These are phyloP conservation scores for Sphaerulina vaccinii DNA, from an alignment of 2,329 filamentous ascomycete species.

Conservation along the genomic window DNA sequence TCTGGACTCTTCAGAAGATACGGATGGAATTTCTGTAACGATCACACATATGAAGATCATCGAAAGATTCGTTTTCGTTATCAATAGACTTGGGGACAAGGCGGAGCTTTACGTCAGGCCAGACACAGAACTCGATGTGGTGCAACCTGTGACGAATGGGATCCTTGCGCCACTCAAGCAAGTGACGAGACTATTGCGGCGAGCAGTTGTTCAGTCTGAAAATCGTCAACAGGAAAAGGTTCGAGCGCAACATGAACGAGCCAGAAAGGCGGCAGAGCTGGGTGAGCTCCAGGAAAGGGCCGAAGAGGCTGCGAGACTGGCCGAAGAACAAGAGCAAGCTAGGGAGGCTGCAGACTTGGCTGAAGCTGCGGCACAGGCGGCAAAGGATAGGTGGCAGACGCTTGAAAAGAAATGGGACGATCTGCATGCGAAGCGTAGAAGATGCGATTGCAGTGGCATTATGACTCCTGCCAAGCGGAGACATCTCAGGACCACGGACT, in stretches of 20 bases:
- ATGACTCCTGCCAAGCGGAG: slow-evolving; percentile 18
- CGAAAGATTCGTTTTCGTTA: slow-evolving; percentile 19
- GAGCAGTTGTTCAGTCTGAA: slow-evolving; percentile 3
- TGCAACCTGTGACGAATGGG: slow-evolving; percentile 20
- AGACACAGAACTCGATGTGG: slow-evolving; percentile 11
- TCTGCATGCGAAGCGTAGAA: slow-evolving; percentile 27
- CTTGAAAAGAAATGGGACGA: slow-evolving; percentile 25
- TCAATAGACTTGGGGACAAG: slow-evolving; percentile 21
- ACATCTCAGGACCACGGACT: no score
- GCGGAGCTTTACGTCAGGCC: slow-evolving; percentile 23
- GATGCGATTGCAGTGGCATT: slow-evolving; percentile 20
- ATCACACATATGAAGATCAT: slow-evolving; percentile 21
- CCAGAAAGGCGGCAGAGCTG: neutral
- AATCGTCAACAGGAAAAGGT: no score
- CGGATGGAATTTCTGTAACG: slow-evolving; percentile 11
- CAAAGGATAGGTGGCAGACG: slow-evolving; percentile 1
- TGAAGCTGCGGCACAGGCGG: slow-evolving; percentile 10
- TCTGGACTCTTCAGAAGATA: slow-evolving; percentile 14
- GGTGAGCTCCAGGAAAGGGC: no score
- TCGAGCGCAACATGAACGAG: slow-evolving; percentile 2
- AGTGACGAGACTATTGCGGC: slow-evolving; percentile 18
- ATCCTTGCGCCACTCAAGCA: slow-evolving; percentile 22
- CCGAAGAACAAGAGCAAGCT: neutral
- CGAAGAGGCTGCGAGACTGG: no score
- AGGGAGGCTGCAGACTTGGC: slow-evolving; percentile 1